Percentiles rank a stretch among this genome's conserved stretches.
These are phyloP conservation scores for Astrocystis sublimbata DNA, from an alignment of 495 filamentous ascomycete species.

Conservation along the genomic window DNA sequence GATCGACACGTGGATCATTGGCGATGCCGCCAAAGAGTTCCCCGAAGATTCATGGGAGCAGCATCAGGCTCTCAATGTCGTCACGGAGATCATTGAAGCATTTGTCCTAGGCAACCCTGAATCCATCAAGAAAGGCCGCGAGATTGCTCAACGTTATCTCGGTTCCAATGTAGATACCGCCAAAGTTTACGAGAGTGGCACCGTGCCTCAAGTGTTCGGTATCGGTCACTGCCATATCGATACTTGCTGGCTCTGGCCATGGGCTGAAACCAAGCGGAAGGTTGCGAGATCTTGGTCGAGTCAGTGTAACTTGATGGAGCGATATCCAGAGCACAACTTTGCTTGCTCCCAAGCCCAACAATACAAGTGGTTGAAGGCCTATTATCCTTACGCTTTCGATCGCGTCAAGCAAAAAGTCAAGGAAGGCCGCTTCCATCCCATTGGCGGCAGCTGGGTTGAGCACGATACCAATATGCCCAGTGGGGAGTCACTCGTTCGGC, in stretches of 20 bases:
- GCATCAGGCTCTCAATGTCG: slow-evolving; percentile 79
- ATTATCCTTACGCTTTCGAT: slow-evolving; percentile 85
- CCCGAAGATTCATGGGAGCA: slow-evolving; percentile 80
- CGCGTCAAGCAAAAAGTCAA: slow-evolving; percentile 89
- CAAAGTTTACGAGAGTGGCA: slow-evolving; percentile 78
- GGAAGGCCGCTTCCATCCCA: slow-evolving; percentile 86
- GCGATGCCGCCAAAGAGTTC: slow-evolving; percentile 81
- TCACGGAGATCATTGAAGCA: slow-evolving; percentile 82
- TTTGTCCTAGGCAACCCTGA: slow-evolving; percentile 80
- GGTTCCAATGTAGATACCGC: slow-evolving; percentile 78
- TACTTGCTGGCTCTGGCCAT: slow-evolving; percentile 98
- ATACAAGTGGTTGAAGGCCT: slow-evolving; percentile 92
- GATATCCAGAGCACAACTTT: slow-evolving; percentile 93
- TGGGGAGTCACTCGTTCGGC: slow-evolving; percentile 91
- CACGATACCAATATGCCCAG: slow-evolving; percentile 97
- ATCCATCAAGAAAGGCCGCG: slow-evolving; percentile 73
- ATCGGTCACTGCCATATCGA: slow-evolving; percentile 98
- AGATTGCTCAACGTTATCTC: slow-evolving; percentile 79
- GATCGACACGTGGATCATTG: slow-evolving; percentile 95
- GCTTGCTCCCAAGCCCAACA: slow-evolving; percentile 92
- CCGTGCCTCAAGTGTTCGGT: slow-evolving; percentile 74
- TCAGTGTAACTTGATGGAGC: slow-evolving; percentile 90
- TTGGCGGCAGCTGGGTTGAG: slow-evolving; percentile 98
- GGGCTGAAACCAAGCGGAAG: slow-evolving; percentile 98
- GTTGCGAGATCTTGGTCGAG: slow-evolving; percentile 94